A percentile compares a stretch with the other conserved stretches of the same genome.
phyloP scores from a whole-genome alignment of 352 stramenopile genomes.

The Pythium chondricola region DNA sequence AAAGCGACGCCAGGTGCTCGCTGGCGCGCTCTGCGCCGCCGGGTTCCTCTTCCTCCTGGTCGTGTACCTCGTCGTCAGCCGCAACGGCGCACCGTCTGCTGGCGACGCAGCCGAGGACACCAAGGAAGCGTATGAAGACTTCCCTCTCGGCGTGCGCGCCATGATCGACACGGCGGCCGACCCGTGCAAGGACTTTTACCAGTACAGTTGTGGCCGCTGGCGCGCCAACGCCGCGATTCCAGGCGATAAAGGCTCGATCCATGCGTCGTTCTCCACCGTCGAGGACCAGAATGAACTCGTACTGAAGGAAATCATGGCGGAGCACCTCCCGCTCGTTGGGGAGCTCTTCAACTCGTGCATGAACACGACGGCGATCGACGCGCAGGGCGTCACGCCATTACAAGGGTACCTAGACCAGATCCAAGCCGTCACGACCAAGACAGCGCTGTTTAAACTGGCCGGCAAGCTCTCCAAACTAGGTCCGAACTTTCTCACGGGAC shows the following conservation, averaged over 20 bases:
- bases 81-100: neutral
- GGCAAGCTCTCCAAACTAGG: constrained; percentile 46
- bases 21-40: constrained; percentile 6
- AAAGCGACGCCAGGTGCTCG: constrained; percentile 19
- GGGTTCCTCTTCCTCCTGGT: constrained; percentile 19
- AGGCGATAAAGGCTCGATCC: constrained; percentile 16
- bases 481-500: constrained; percentile 74
- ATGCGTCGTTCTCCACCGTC: constrained; percentile 25
- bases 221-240: constrained; percentile 24
- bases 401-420: constrained; percentile 31
- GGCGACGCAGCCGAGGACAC: neutral
- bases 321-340: constrained; percentile 28
- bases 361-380: constrained; percentile 35
- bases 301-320: constrained; percentile 27
- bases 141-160: constrained; percentile 14
- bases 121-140: constrained; percentile 4
- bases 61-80: constrained; percentile 15
- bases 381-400: constrained; percentile 29
- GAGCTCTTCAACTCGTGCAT: constrained; percentile 38
- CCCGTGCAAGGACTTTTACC: constrained; percentile 37
- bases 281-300: constrained; percentile 30
- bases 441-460: constrained; percentile 40
- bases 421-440: constrained; percentile 21
- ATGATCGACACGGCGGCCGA: constrained; percentile 25
- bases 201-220: constrained; percentile 35